These are phyloP conservation scores for Aspergillus sergii DNA, from an alignment of 2,329 filamentous ascomycete species.

Conservation along the genomic window DNA sequence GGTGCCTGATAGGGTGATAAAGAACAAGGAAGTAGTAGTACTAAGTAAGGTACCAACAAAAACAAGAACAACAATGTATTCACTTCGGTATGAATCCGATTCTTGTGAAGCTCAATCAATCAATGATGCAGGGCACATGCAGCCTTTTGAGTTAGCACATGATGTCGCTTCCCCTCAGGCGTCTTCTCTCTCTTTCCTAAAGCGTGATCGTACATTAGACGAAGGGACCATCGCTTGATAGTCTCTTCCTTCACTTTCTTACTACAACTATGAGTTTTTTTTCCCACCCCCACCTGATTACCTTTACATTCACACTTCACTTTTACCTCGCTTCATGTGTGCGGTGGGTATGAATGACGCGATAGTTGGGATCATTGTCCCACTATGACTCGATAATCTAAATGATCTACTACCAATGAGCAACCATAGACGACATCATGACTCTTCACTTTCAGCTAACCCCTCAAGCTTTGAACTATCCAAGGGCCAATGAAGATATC, in stretches of 20 bases:
- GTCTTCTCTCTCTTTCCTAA: constrained; percentile 14
- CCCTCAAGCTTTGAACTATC: constrained; percentile 18
- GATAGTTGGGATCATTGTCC: constrained; percentile 12
- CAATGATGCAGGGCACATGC: constrained; percentile 6
- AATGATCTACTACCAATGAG: constrained; percentile 23
- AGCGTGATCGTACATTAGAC: constrained; percentile 20
- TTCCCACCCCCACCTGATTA: too few species aligned
- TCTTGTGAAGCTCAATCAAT: background rate
- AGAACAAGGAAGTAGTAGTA: too few species aligned
- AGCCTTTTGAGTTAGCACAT: constrained; percentile 23
- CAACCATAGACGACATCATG: constrained; percentile 13
- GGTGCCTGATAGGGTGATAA: background rate
- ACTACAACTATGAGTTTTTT: too few species aligned
- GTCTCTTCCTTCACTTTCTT: too few species aligned
- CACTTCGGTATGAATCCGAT: background rate
- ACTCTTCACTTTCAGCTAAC: constrained; percentile 16
- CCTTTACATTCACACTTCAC: background rate
- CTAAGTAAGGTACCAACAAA: too few species aligned
- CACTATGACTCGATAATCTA: constrained; percentile 9
- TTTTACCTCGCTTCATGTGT: background rate
- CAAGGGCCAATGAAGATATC: constrained; percentile 18
- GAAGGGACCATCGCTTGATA: constrained; percentile 10
- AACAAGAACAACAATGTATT: background rate
- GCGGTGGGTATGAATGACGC: constrained; percentile 6
- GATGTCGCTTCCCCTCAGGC: constrained; percentile 7